phyloP scores from a whole-genome alignment of 1,139 yeast species.

The Taphrina communis region DNA sequence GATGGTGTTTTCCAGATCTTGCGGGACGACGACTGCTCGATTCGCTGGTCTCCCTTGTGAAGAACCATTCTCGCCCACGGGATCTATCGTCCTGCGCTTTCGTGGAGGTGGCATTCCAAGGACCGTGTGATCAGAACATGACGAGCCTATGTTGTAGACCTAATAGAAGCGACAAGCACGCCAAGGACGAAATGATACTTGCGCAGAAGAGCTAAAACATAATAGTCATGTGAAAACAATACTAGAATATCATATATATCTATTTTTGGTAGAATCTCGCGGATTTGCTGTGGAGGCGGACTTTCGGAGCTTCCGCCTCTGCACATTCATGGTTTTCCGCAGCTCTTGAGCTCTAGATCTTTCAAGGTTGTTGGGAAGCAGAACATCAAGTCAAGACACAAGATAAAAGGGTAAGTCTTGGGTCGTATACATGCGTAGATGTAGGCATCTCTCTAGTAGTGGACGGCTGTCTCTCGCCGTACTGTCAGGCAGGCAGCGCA shows the following conservation, averaged over 20 bases:
- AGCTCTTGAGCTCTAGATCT: too few relatives aligned
- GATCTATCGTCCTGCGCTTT: slow-evolving; percentile 6
- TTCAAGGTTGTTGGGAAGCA: too few relatives aligned
- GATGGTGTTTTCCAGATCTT: slow-evolving; percentile 59
- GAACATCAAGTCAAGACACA: too few relatives aligned
- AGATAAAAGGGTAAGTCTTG: too few relatives aligned
- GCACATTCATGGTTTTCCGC: too few relatives aligned
- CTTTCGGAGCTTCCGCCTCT: not conserved
- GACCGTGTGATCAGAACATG: too few relatives aligned
- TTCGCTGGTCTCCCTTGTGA: not conserved
- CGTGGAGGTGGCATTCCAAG: not conserved
- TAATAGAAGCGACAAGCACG: too few relatives aligned
- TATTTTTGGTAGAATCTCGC: not conserved
- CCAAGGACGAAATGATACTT: too few relatives aligned
- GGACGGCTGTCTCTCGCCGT: not conserved
- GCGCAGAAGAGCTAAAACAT: not conserved
- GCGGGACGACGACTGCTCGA: not conserved
- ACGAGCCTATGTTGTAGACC: too few relatives aligned
- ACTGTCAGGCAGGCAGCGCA: slow-evolving; percentile 12
- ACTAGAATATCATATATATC: too few relatives aligned
- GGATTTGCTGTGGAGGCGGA: not conserved
- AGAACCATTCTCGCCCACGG: not conserved
- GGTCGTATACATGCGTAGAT: not conserved
- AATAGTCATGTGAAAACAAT: too few relatives aligned
- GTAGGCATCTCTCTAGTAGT: not conserved